Percentiles rank a stretch among this genome's conserved stretches.
These are phyloP conservation scores for Pseudogymnoascus sp. DNA, from an alignment of 2,329 filamentous ascomycete species.

Conservation along the genomic window DNA sequence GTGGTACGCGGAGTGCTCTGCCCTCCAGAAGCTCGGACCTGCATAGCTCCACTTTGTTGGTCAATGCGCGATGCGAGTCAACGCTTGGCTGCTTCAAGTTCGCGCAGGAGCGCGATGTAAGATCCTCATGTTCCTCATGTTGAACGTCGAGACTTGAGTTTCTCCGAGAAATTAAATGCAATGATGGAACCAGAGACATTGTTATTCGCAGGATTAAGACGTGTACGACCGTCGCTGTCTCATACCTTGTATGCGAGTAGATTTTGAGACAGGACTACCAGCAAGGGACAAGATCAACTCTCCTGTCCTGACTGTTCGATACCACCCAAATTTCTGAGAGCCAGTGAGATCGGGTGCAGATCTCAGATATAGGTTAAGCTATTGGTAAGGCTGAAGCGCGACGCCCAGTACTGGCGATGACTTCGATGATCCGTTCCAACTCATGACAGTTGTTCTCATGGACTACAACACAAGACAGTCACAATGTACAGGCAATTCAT, in stretches of 20 bases:
- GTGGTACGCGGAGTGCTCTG: background rate
- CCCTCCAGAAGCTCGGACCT: conserved; percentile 8
- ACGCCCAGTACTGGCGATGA: background rate
- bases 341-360: background rate
- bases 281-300: background rate
- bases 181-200: background rate
- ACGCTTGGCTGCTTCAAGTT: conserved; percentile 6
- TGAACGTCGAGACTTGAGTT: background rate
- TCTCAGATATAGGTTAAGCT: background rate
- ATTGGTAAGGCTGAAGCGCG: background rate
- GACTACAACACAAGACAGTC: background rate
- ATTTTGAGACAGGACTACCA: background rate
- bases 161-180: conserved; percentile 4
- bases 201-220: background rate
- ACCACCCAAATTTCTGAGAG: background rate
- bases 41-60: conserved; percentile 6
- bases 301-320: background rate
- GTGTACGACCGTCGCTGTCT: background rate
- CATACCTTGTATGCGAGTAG: background rate
- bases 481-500: background rate
- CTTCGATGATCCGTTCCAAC: background rate
- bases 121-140: background rate
- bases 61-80: conserved; percentile 5
- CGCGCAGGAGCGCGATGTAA: background rate
- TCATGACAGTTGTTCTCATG: background rate